These are phyloP conservation scores for Ceratobasidium sp. DNA, from an alignment of 1,284 basidiomycete genomes.

Conservation along the genomic window DNA sequence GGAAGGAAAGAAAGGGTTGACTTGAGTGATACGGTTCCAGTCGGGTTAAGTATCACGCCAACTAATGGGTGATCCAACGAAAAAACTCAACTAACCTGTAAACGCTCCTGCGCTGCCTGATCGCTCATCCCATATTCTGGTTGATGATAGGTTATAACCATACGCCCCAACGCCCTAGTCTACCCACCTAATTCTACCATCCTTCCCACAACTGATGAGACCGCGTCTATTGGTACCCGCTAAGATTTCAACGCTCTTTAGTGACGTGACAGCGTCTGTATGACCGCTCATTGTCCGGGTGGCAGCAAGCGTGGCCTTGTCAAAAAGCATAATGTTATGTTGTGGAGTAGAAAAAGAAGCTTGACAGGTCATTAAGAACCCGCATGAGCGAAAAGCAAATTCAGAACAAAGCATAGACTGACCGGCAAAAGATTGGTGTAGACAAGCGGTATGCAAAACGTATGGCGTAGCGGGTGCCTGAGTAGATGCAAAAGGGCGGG, in stretches of 20 bases:
- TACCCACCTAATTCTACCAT: conserved; percentile 41
- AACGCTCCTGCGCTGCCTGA: conserved; percentile 36
- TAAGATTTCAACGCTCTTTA: conserved; percentile 26
- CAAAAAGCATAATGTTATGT: conserved; percentile 41
- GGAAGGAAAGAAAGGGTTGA: conserved; percentile 34
- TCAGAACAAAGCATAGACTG: not conserved
- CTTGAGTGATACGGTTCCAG: conserved; percentile 40
- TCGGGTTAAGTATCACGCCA: conserved; percentile 41
- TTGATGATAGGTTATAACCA: not conserved
- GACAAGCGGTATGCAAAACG: conserved; percentile 36
- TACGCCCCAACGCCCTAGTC: not conserved
- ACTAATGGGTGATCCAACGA: conserved; percentile 31
- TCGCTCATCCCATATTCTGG: conserved; percentile 39
- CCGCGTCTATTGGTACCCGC: conserved; percentile 36
- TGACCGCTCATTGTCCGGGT: conserved; percentile 40
- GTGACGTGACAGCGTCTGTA: conserved; percentile 41
- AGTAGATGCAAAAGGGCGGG: conserved; percentile 34
- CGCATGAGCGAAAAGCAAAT: conserved; percentile 24
- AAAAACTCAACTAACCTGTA: conserved; percentile 39
- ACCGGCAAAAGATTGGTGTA: conserved; percentile 41
- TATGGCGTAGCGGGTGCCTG: conserved; percentile 38
- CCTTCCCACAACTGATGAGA: conserved; percentile 42
- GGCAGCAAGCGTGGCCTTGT: conserved; percentile 36
- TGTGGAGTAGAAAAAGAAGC: conserved; percentile 38
- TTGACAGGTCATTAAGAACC: conserved; percentile 22